These are phyloP conservation scores for Phialocephala subalpina DNA, from an alignment of 2,329 filamentous ascomycete species.

Conservation along the genomic window DNA sequence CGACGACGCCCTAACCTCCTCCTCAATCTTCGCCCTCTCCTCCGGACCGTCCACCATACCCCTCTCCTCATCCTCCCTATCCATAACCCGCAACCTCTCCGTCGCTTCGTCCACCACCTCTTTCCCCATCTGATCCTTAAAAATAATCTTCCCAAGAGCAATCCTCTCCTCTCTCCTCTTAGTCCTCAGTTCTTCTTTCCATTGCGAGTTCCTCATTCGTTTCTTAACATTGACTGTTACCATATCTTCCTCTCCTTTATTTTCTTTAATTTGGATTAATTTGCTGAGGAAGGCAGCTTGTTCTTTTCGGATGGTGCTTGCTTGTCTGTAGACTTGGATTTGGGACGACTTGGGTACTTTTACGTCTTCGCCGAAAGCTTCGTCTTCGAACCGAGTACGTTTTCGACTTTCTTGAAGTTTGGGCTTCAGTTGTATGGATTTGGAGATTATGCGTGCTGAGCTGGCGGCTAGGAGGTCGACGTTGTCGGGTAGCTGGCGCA, in stretches of 20 bases:
- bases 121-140: conserved; percentile 7
- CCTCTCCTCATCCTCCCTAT: conserved; percentile 28
- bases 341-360: conserved; percentile 5
- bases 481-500: conserved; percentile 61
- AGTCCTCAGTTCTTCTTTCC: conserved; percentile 32
- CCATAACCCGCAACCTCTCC: conserved; percentile 34
- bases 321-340: conserved; percentile 37
- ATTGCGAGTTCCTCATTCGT: conserved; percentile 37
- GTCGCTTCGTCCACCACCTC: conserved; percentile 24
- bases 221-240: conserved; percentile 65
- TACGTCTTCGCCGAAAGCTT: conserved; percentile 10
- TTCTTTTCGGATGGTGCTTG: conserved; percentile 46
- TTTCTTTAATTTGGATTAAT: conserved; percentile 69
- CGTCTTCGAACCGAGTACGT: background rate
- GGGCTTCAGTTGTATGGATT: conserved; percentile 64
- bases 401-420: conserved; percentile 32
- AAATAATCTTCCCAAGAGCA: conserved; percentile 28
- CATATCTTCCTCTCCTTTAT: conserved; percentile 69
- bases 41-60: conserved; percentile 5
- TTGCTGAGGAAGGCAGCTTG: conserved; percentile 68
- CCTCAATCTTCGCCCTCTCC: conserved; percentile 24
- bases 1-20: conserved; percentile 21
- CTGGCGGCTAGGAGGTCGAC: conserved; percentile 79
- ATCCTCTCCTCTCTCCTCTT: conserved; percentile 32
- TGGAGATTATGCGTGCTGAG: conserved; percentile 73